phyloP scores from a whole-genome alignment of 2,329 filamentous ascomycete genomes.

The Dendrostoma leiphaemia region DNA sequence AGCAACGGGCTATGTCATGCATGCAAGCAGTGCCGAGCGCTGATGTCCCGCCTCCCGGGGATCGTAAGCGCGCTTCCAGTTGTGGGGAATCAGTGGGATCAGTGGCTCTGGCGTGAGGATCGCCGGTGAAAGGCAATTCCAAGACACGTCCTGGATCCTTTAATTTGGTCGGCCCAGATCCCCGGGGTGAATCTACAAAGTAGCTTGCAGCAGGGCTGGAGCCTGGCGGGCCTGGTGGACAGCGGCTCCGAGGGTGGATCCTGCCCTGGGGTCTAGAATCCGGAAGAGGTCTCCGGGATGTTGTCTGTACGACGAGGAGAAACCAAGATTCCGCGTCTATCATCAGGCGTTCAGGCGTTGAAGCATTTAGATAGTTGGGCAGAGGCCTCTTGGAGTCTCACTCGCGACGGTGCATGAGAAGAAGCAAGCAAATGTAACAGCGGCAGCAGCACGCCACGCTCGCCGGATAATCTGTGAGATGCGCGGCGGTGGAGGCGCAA shows the following conservation, averaged over 20 bases:
- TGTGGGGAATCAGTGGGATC: slow-evolving; percentile 11
- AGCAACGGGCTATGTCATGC: slow-evolving; percentile 2
- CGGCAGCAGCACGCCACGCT: not conserved
- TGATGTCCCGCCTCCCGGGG: slow-evolving; percentile 4
- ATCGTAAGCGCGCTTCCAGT: slow-evolving; percentile 4
- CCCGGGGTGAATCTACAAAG: slow-evolving; percentile 11
- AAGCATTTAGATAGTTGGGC: not conserved
- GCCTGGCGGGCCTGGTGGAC: too few relatives aligned
- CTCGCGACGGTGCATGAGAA: slow-evolving; percentile 6
- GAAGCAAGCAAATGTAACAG: slow-evolving; percentile 9
- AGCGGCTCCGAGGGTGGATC: not conserved
- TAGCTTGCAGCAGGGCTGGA: not conserved
- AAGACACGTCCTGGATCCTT: slow-evolving; percentile 17
- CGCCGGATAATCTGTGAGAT: not conserved
- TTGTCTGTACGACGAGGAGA: not conserved
- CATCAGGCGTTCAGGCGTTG: not conserved
- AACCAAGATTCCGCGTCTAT: not conserved
- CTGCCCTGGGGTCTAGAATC: slow-evolving; percentile 2
- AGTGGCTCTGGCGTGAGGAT: slow-evolving; percentile 11
- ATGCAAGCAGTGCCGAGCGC: not conserved
- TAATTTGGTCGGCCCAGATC: slow-evolving; percentile 12
- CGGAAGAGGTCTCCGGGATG: not conserved
- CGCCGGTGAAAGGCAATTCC: slow-evolving; percentile 13
- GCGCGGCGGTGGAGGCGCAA: not conserved
- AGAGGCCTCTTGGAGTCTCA: not conserved